These are phyloP conservation scores for Metschnikowia gelsemii DNA, from an alignment of 805 yeast genomes.

Conservation along the genomic window DNA sequence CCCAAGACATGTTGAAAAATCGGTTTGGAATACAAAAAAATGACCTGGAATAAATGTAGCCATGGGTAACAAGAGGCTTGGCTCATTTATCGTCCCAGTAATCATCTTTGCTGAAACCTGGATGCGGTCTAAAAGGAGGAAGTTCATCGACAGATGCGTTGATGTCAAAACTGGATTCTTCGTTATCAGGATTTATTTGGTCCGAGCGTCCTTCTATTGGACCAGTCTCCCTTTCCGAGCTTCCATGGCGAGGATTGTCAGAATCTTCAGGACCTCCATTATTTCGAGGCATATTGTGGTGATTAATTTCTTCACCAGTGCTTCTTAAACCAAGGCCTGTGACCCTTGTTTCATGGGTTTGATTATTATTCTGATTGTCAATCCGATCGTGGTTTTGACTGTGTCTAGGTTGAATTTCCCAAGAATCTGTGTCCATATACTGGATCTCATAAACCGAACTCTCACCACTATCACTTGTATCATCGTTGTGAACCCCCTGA, in stretches of 20 bases:
- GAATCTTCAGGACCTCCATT: no score
- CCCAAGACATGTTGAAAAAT: background rate
- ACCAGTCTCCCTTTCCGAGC: no score
- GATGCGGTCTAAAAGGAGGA: conserved; percentile 46
- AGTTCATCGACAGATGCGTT: conserved; percentile 22
- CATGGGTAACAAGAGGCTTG: background rate
- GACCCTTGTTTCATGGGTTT: no score
- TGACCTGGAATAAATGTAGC: no score
- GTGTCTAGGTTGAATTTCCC: conserved; percentile 12
- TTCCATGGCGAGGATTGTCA: no score
- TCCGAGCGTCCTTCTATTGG: background rate
- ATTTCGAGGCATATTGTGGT: no score
- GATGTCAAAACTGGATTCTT: background rate
- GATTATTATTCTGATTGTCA: background rate
- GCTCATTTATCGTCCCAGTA: conserved; percentile 43
- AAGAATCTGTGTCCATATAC: conserved; percentile 28
- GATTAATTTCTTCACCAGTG: no score
- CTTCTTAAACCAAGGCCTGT: no score
- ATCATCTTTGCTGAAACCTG: conserved; percentile 46
- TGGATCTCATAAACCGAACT: conserved; percentile 25
- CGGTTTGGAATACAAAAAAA: background rate
- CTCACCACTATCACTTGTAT: no score
- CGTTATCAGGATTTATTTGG: background rate
- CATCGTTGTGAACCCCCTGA: no score
- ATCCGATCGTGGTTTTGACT: background rate